Percentiles rank a stretch among this genome's conserved stretches.
Evolutionary conservation across 495 filamentous ascomycete genomes (phyloP).

Genomic region (Xylaria longipes): DNA sequence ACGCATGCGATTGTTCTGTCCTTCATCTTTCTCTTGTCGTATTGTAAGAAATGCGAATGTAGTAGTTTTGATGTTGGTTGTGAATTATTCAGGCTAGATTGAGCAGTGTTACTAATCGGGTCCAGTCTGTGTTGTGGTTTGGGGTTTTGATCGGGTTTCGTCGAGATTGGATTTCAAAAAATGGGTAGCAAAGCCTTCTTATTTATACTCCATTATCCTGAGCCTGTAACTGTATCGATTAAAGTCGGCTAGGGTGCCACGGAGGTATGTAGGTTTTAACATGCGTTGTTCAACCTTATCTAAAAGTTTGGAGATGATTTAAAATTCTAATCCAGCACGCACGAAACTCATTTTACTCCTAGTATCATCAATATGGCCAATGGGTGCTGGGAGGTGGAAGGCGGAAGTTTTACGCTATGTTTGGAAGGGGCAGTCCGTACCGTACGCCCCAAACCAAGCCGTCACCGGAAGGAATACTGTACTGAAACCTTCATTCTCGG

Average conservation of each 20-base stretch:
- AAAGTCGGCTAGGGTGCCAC: not conserved
- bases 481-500: no score
- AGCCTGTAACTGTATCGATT: not conserved
- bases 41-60: not conserved
- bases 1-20: not conserved
- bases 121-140: not conserved
- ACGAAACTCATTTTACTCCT: no score
- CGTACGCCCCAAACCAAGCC: no score
- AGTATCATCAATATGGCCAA: not conserved
- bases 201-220: not conserved
- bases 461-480: not conserved
- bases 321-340: not conserved
- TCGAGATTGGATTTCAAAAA: not conserved
- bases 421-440: not conserved
- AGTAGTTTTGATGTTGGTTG: not conserved
- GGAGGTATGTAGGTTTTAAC: not conserved
- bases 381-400: not conserved
- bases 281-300: not conserved
- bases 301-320: not conserved
- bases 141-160: not conserved
- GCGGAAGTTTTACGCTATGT: no score
- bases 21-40: not conserved
- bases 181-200: not conserved
- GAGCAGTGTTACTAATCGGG: not conserved
- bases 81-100: not conserved